A percentile compares a stretch with the other conserved stretches of the same genome.
These are phyloP conservation scores for Crithidia expoeki DNA, from an alignment of 208 protist genomes.

Conservation along the genomic window DNA sequence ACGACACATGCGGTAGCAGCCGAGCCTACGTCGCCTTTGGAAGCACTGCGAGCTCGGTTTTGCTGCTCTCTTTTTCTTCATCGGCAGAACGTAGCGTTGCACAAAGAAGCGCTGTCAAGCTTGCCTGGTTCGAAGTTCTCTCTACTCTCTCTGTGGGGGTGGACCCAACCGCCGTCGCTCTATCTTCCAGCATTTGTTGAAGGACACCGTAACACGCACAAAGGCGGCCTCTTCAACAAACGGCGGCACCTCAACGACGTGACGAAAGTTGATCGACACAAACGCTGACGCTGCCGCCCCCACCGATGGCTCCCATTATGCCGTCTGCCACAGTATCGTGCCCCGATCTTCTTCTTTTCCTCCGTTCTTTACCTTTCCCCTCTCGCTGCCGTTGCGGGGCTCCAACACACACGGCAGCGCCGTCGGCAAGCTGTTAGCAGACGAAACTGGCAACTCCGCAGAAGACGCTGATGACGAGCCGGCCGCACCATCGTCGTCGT, in stretches of 20 bases:
- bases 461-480: no score
- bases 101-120: not conserved
- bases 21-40: no score
- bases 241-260: slow-evolving; percentile 24
- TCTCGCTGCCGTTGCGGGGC: not conserved
- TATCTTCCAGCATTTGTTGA: not conserved
- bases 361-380: not conserved
- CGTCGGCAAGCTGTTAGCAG: not conserved
- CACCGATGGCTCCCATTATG: slow-evolving; percentile 2
- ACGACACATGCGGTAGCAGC: not conserved
- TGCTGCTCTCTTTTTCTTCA: no score
- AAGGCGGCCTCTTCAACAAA: slow-evolving; percentile 9
- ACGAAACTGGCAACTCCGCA: not conserved
- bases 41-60: no score
- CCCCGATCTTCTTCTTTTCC: not conserved
- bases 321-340: slow-evolving; percentile 17
- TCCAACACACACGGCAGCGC: not conserved
- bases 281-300: not conserved
- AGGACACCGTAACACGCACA: slow-evolving; percentile 16
- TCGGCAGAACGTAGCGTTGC: not conserved
- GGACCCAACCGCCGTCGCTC: not conserved
- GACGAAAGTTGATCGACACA: slow-evolving; percentile 18
- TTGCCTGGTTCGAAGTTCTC: not conserved
- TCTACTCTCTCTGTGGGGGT: no score
- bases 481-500: no score